Base-by-base conservation (phyloP, 2,329 filamentous ascomycete species). In the Phyllosticta capitalensis region DNA sequence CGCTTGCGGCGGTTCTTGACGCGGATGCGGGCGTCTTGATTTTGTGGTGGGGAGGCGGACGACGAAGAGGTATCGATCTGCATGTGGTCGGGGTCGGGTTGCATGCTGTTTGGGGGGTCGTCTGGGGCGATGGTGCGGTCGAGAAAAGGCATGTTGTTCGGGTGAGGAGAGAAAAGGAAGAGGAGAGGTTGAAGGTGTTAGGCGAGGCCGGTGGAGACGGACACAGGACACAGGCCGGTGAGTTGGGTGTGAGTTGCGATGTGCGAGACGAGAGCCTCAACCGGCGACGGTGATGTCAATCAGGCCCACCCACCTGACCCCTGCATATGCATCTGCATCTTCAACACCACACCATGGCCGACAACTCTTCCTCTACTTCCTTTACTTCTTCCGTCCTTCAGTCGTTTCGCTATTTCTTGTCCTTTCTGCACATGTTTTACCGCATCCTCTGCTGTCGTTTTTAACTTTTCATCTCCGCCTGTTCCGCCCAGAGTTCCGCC, bases 1-100 rank as follows among this genome's bases (percentile, higher is more conserved):
- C 86, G 84, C 64, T 88, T 86, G 14, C 90, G 83, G 55, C 90
- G 81, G 73, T 95, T 95, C 73, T 88, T 90, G 24, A 83, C 75
- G 33, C 79, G 76, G 55, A 90, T 81, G 54, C 76, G 76, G 21
- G 52, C 30, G 48, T 49, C n/a, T 20, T 54, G 30, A 50, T 61
- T 67, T 26, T 63, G 64, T 51, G 65, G 63, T 55, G 67, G 66
- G 7, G 67, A 58, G 4, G 65, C 53, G 64, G 65, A 68, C 62
- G 65, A 54, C 71, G 62, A 22, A 68, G 68, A 55, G 69, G 68
- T 68, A 70, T 69, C 20, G 21, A 54, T 59, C 56, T 54, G 56
- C 56, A 52, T 52, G 19, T 51, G 33, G 33, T 52, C 54, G 56
- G 56, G 38, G n/a, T n/a, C n/a, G n/a, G n/a, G n/a, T n/a, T n/a